phyloP scores from a whole-genome alignment of 768 basidiomycete species.

The Holtermannia corniformis region DNA sequence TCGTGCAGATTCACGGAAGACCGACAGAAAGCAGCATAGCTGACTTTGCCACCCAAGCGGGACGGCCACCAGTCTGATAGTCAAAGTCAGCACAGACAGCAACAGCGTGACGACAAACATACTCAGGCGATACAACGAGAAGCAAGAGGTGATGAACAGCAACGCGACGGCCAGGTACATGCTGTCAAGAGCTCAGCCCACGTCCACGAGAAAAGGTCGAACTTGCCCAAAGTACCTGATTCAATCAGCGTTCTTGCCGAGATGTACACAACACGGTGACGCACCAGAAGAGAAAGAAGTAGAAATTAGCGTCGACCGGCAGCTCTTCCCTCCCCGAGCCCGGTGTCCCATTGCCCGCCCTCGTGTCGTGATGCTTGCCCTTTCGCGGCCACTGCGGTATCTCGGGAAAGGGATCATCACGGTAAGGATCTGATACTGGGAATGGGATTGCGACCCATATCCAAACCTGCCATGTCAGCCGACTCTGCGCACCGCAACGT shows the following conservation, averaged over 20 bases:
- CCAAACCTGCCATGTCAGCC: conserved; percentile 36
- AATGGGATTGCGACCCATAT: conserved; percentile 45
- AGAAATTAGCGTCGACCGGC: conserved; percentile 44
- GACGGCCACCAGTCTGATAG: conserved; percentile 43
- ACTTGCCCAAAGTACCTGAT: conserved; percentile 22
- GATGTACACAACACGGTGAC: background rate
- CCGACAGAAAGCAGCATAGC: conserved; percentile 40
- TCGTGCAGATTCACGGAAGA: background rate
- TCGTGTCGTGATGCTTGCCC: conserved; percentile 5
- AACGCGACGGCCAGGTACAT: conserved; percentile 44
- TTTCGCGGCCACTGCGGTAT: conserved; percentile 24
- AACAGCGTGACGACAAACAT: conserved; percentile 4
- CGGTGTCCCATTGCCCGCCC: conserved; percentile 1
- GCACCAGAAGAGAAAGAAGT: conserved; percentile 43
- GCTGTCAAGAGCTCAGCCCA: conserved; percentile 17
- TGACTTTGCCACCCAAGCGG: conserved; percentile 40
- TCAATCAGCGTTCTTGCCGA: background rate
- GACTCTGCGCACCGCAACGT: background rate
- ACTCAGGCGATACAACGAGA: conserved; percentile 44
- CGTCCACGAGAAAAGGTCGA: conserved; percentile 1
- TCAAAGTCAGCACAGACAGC: background rate
- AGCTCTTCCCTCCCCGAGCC: conserved; percentile 10
- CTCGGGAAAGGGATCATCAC: conserved; percentile 37
- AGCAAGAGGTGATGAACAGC: conserved; percentile 45
- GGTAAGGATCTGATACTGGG: conserved; percentile 42